Evolutionary conservation across 2,329 filamentous ascomycete species (phyloP), one percentile per base, ranked within the genome.

Genomic region (Fusarium nelsonii): DNA sequence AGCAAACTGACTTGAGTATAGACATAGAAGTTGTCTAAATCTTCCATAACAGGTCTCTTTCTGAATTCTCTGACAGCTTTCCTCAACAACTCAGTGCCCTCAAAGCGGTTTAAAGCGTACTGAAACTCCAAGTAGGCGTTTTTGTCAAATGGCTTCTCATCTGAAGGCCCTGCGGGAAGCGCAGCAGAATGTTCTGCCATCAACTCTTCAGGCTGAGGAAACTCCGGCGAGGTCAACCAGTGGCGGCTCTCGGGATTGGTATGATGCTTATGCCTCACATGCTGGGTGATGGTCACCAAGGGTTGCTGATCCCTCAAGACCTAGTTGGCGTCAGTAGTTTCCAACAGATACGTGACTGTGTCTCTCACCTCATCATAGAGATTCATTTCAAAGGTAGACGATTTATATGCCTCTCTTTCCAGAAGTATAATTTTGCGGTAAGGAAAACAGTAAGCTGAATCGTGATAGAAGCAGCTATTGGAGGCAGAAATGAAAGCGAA

Each of bases 21-120:
- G 15, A 95, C 84, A 7, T 85, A 87, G 0, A 88, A 84, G 6
- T 83, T 26, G 10, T 61, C 56, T 32, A 32, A 78, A 1, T 83
- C 73, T 0, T 83, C 83, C 59, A 97, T 77, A 78, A 88, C 88
- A 0, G 88, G 8, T 84, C 73, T 1, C 78, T 68, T 26, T 83
- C 34, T 84, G 56, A 91, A 85, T 14, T 83, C 78, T 0, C 81
- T 79, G 1, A 97, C 85, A 0, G 92, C 89, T 65, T 88, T 84
- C 8, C 93, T 86, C 1, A 97, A 82, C 1, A 90, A 85, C 14
- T 91, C 86, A 4, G 92, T 82, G 0, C 89, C 87, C 74, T 97
- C 93, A 73, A 93, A 91, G 4, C 94, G 86, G 9, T 93, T 83
- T 3, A 97, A 85, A 4, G 88, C 83, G 74, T 96, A 97, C 50